Conservation (phyloP, 192 early-diverging fungal species). For the Coemansia sp. region DNA sequence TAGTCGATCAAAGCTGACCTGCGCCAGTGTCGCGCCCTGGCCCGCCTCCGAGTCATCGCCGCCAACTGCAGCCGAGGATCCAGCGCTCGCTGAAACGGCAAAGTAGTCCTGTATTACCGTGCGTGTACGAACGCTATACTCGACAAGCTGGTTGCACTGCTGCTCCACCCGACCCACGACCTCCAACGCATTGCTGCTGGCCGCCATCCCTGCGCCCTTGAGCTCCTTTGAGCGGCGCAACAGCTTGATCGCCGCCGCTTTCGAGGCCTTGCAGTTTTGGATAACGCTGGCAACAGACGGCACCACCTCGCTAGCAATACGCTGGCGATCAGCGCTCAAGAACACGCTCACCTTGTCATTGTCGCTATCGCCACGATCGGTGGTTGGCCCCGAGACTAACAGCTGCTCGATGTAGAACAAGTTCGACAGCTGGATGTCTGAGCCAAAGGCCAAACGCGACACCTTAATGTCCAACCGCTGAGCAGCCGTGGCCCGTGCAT, state of each 20-base stretch:
- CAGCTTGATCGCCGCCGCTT: constrained; percentile 66
- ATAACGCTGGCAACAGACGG: constrained; percentile 38
- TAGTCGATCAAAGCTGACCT: constrained; percentile 8
- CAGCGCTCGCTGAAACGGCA: neutral
- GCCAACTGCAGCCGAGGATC: no score
- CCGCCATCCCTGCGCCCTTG: constrained; percentile 14
- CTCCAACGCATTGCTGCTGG: constrained; percentile 9
- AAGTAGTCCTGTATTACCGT: constrained; percentile 20
- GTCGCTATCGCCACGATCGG: neutral
- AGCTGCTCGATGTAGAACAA: constrained; percentile 51
- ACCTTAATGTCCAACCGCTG: constrained; percentile 59
- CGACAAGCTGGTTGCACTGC: constrained; percentile 19
- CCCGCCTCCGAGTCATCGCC: constrained; percentile 2
- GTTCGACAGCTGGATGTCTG: constrained; percentile 67
- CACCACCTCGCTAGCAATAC: constrained; percentile 33
- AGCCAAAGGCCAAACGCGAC: constrained; percentile 63
- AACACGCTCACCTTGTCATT: constrained; percentile 2
- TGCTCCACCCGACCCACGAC: constrained; percentile 15
- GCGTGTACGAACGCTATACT: constrained; percentile 24
- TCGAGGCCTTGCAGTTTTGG: constrained; percentile 56
- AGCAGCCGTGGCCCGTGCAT: constrained; percentile 50
- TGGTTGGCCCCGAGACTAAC: constrained; percentile 4
- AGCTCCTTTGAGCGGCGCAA: constrained; percentile 68
- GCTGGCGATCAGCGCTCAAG: constrained; percentile 17
- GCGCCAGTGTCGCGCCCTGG: neutral